Evolutionary conservation across 202 grass and related monocot species (phyloP).

Genomic region (Setaria italica): DNA sequence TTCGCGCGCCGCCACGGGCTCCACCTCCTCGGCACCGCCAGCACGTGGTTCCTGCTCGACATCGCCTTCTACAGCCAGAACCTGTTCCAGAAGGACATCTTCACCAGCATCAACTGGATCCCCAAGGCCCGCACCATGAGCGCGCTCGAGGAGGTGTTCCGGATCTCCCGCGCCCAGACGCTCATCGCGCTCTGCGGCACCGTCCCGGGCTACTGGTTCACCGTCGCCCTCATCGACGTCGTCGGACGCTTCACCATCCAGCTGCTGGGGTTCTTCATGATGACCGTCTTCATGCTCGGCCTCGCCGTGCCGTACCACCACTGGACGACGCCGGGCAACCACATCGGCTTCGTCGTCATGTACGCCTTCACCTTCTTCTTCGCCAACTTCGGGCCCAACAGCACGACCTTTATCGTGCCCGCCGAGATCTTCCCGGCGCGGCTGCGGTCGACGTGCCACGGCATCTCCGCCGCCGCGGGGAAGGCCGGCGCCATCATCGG

Average conservation of each 20-base stretch:
- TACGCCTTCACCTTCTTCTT: conserved; percentile 93
- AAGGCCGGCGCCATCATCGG: conserved; percentile 79
- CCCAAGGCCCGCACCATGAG: conserved; percentile 65
- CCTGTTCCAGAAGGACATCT: conserved; percentile 92
- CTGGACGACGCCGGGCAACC: conserved; percentile 66
- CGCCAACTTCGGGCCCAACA: conserved; percentile 88
- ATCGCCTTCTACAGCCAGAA: conserved; percentile 93
- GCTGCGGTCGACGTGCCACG: conserved; percentile 81
- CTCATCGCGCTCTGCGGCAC: conserved; percentile 81
- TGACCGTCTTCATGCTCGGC: conserved; percentile 87
- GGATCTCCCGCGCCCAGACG: conserved; percentile 66
- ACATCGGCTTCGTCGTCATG: conserved; percentile 73
- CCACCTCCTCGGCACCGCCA: conserved; percentile 67
- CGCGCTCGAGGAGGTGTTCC: conserved; percentile 69
- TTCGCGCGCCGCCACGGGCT: conserved; percentile 70
- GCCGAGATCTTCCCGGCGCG: conserved; percentile 85
- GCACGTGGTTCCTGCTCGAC: conserved; percentile 79
- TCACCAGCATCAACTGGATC: conserved; percentile 68
- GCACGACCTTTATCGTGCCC: conserved; percentile 85
- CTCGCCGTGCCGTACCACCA: conserved; percentile 81
- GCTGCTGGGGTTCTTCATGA: conserved; percentile 73
- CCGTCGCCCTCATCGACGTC: conserved; percentile 69
- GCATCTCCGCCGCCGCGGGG: conserved; percentile 69
- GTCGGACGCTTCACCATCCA: conserved; percentile 85
- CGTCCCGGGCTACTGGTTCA: conserved; percentile 81